Evolutionary conservation across 2,329 filamentous ascomycete genomes (phyloP).

Genomic region (Magnaporthiopsis rhizophila): DNA sequence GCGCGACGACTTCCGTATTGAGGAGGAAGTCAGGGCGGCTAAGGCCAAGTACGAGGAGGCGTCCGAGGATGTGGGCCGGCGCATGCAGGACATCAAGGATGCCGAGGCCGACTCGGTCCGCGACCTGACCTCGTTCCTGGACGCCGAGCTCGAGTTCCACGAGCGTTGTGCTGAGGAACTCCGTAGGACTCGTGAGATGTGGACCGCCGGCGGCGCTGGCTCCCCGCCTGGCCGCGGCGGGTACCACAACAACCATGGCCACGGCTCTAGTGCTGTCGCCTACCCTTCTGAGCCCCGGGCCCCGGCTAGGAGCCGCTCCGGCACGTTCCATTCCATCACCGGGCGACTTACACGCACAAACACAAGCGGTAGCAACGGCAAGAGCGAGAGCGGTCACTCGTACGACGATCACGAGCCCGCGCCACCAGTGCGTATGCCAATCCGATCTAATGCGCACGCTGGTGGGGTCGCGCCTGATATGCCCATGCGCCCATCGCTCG

Average conservation of each 20-base stretch:
- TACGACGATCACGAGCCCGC: slow-evolving; percentile 25
- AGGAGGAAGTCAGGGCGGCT: slow-evolving; percentile 83
- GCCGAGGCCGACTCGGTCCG: slow-evolving; percentile 74
- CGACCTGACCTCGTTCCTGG: slow-evolving; percentile 74
- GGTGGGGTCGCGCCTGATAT: slow-evolving; percentile 22
- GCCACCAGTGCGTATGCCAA: slow-evolving; percentile 34
- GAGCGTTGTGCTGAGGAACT: slow-evolving; percentile 85
- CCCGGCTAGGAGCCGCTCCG: slow-evolving; percentile 34
- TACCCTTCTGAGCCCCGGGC: slow-evolving; percentile 18
- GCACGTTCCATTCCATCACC: slow-evolving; percentile 36
- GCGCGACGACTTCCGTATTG: slow-evolving; percentile 85
- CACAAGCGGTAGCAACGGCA: slow-evolving; percentile 28
- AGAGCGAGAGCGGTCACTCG: slow-evolving; percentile 25
- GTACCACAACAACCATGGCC: slow-evolving; percentile 8
- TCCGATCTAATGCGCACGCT: slow-evolving; percentile 27
- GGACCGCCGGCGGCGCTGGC: slow-evolving; percentile 21
- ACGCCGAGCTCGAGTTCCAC: slow-evolving; percentile 84
- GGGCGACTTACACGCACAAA: slow-evolving; percentile 24
- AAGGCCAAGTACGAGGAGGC: slow-evolving; percentile 96
- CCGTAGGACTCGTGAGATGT: slow-evolving; percentile 41
- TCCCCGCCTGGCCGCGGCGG: slow-evolving; percentile 8
- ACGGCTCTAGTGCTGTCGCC: slow-evolving; percentile 11
- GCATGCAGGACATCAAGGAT: slow-evolving; percentile 96
- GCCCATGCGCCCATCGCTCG: slow-evolving; percentile 27
- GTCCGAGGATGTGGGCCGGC: slow-evolving; percentile 79